Percentiles rank a stretch among this genome's conserved stretches.
Conservation (phyloP, 805 yeast species). For the Kluyveromyces starmeri region DNA sequence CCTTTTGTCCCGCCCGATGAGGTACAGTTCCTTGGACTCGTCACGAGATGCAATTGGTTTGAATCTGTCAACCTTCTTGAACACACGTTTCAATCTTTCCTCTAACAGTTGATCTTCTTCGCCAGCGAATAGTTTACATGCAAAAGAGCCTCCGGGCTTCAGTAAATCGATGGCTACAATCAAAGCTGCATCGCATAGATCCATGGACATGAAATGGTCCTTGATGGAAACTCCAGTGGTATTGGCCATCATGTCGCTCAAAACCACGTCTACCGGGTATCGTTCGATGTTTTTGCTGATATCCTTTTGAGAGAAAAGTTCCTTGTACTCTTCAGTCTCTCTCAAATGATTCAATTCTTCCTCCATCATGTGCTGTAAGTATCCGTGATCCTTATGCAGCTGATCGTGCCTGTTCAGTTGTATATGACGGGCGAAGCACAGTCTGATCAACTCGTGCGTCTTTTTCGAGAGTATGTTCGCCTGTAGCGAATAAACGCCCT, state of each 20-base stretch:
- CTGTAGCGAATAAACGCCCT: constrained; percentile 71
- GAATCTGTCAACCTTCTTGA: constrained; percentile 52
- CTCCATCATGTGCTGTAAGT: constrained; percentile 14
- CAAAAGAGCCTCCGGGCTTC: constrained; percentile 59
- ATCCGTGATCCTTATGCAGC: constrained; percentile 24
- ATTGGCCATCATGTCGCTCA: constrained; percentile 89
- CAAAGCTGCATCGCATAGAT: constrained; percentile 85
- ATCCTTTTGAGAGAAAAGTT: constrained; percentile 15
- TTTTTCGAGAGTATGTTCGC: constrained; percentile 70
- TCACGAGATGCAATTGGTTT: constrained; percentile 77
- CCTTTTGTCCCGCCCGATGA: constrained; percentile 54
- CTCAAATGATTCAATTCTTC: constrained; percentile 13
- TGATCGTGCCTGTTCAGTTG: constrained; percentile 28
- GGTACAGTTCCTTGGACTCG: constrained; percentile 77
- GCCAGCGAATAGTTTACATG: constrained; percentile 83
- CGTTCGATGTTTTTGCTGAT: constrained; percentile 9
- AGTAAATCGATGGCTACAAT: constrained; percentile 65
- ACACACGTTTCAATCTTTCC: constrained; percentile 45
- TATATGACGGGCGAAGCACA: constrained; percentile 35
- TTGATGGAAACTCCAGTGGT: constrained; percentile 73
- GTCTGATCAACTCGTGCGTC: constrained; percentile 50
- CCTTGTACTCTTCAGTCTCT: constrained; percentile 26
- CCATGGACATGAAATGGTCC: constrained; percentile 79
- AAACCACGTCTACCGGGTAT: constrained; percentile 51
- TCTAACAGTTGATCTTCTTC: constrained; percentile 64